These are phyloP conservation scores for Cytospora piceicola DNA, from an alignment of 2,329 filamentous ascomycete species.

Conservation along the genomic window DNA sequence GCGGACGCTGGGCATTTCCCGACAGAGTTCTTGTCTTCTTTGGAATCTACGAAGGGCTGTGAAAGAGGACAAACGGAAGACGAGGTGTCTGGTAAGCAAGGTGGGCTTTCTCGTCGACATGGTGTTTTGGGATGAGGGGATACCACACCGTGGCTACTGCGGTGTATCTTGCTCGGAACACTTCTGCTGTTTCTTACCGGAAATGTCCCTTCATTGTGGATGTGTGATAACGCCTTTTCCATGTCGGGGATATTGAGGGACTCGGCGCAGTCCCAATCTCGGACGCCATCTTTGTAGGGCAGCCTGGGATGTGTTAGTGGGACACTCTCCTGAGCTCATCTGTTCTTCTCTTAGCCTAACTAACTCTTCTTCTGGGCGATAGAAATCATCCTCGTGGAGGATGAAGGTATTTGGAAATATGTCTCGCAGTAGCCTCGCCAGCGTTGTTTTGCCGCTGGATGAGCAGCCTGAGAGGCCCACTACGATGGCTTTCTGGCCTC, in stretches of 20 bases:
- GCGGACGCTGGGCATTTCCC: conserved; percentile 58
- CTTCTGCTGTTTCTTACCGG: conserved; percentile 55
- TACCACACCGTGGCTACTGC: conserved; percentile 37
- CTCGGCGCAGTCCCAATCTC: conserved; percentile 91
- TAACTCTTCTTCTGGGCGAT: conserved; percentile 75
- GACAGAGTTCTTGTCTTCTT: conserved; percentile 66
- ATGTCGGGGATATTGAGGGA: conserved; percentile 75
- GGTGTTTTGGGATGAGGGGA: conserved; percentile 36
- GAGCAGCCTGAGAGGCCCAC: conserved; percentile 88
- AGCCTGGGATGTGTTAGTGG: conserved; percentile 46
- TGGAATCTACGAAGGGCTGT: conserved; percentile 56
- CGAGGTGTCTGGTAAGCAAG: conserved; percentile 19
- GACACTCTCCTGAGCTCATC: background rate
- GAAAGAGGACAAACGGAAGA: conserved; percentile 26
- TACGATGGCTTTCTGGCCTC: conserved; percentile 58
- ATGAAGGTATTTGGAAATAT: conserved; percentile 81
- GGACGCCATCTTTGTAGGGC: conserved; percentile 61
- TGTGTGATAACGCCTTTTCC: conserved; percentile 67
- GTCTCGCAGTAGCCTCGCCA: conserved; percentile 80
- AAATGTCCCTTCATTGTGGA: conserved; percentile 68
- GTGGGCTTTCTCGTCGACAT: conserved; percentile 24
- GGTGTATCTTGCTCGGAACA: conserved; percentile 33
- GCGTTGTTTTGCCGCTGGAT: conserved; percentile 92
- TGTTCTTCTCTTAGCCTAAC: conserved; percentile 34
- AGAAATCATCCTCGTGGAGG: conserved; percentile 96